Percentiles rank a stretch among this genome's conserved stretches.
Conservation (phyloP, 345 rosid genomes). For the Eucalyptus grandis region DNA sequence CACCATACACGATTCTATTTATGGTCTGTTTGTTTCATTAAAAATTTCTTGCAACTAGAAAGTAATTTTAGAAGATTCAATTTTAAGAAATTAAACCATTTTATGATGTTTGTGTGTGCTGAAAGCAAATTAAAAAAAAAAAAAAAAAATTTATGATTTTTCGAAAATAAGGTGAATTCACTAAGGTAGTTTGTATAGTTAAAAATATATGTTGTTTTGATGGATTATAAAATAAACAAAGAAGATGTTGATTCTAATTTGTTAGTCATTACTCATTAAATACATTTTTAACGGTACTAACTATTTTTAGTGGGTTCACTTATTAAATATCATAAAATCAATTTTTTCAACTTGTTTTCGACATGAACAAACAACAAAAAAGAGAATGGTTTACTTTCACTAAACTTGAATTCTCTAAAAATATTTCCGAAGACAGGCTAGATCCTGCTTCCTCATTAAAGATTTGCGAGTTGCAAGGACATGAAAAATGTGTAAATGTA, state of each 20-base stretch:
- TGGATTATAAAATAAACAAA: neutral
- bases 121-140: neutral
- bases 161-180: neutral
- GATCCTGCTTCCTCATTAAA: neutral
- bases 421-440: neutral
- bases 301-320: neutral
- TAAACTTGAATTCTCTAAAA: neutral
- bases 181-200: neutral
- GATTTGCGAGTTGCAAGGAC: neutral
- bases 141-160: neutral
- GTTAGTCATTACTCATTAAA: neutral
- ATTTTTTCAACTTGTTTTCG: neutral
- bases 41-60: neutral
- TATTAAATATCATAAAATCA: neutral
- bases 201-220: neutral
- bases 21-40: neutral
- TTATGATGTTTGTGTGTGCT: neutral
- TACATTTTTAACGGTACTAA: neutral
- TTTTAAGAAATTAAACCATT: neutral
- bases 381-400: neutral
- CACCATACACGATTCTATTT: neutral
- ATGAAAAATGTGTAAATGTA: neutral
- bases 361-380: neutral
- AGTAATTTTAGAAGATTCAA: neutral
- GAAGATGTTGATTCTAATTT: neutral